Conservation (phyloP, 768 basidiomycete genomes). For the Termitomyces sp. region DNA sequence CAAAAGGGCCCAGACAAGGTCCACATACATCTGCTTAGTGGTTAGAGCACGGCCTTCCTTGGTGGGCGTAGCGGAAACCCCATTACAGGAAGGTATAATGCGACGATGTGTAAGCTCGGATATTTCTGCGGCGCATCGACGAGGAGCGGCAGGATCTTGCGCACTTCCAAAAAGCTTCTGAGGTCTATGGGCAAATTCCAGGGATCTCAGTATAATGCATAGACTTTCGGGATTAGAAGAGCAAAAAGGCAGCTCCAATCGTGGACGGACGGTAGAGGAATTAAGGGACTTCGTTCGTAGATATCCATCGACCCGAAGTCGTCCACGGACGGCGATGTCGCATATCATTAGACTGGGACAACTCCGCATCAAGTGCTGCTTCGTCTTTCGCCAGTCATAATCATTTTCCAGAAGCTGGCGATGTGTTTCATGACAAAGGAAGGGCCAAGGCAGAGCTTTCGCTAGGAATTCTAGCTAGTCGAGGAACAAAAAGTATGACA, state of each 20-base stretch:
- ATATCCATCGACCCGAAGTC: conserved; percentile 39
- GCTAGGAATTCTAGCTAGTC: conserved; percentile 30
- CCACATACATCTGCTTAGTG: conserved; percentile 42
- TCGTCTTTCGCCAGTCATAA: conserved; percentile 58
- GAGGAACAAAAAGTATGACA: background rate
- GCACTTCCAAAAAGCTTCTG: conserved; percentile 51
- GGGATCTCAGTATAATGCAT: background rate
- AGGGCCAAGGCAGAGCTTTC: conserved; percentile 45
- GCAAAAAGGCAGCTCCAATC: conserved; percentile 34
- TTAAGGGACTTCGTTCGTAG: conserved; percentile 44
- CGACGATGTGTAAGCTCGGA: conserved; percentile 62
- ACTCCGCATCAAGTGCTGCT: conserved; percentile 39
- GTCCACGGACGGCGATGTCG: conserved; percentile 45
- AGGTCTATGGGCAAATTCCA: conserved; percentile 40
- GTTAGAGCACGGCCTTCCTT: conserved; percentile 43
- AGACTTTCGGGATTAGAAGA: background rate
- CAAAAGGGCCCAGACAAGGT: conserved; percentile 18
- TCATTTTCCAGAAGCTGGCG: conserved; percentile 43
- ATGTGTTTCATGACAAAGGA: conserved; percentile 46
- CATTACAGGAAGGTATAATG: conserved; percentile 55
- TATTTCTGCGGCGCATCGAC: conserved; percentile 32
- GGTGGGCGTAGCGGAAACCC: conserved; percentile 53
- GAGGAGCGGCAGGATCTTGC: conserved; percentile 53
- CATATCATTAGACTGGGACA: conserved; percentile 48
- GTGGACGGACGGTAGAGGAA: conserved; percentile 58